These are phyloP conservation scores for Stachybotrys chlorohalonatus DNA, from an alignment of 2,329 filamentous ascomycete genomes.

Conservation along the genomic window DNA sequence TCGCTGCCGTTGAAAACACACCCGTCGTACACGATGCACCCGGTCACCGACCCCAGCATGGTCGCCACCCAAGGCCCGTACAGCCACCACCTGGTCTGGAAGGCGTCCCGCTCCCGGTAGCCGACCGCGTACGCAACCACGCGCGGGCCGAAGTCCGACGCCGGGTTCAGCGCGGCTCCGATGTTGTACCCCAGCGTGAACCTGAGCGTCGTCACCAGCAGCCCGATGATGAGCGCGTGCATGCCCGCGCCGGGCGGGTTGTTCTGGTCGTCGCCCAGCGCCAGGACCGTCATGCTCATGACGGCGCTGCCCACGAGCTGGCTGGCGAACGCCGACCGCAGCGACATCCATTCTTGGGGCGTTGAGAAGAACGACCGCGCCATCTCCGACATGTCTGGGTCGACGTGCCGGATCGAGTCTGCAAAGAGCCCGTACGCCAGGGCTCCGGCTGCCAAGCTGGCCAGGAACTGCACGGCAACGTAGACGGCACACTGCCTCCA, in stretches of 20 bases:
- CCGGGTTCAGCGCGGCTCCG: slow-evolving; percentile 26
- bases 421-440: slow-evolving; percentile 20
- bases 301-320: slow-evolving; percentile 24
- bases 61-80: slow-evolving; percentile 19
- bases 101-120: slow-evolving; percentile 16
- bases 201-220: slow-evolving; percentile 24
- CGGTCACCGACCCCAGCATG: slow-evolving; percentile 16
- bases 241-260: slow-evolving; percentile 26
- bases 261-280: slow-evolving; percentile 26
- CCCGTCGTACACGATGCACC: slow-evolving; percentile 19
- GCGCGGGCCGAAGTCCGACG: slow-evolving; percentile 25
- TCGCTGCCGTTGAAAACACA: slow-evolving; percentile 14
- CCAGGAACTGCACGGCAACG: slow-evolving; percentile 19
- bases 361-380: slow-evolving; percentile 24
- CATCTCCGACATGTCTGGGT: slow-evolving; percentile 17
- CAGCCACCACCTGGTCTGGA: slow-evolving; percentile 20
- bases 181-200: slow-evolving; percentile 27
- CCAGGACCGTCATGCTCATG: slow-evolving; percentile 26
- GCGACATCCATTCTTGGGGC: slow-evolving; percentile 12
- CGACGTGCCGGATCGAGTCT: slow-evolving; percentile 19
- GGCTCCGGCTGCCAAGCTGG: slow-evolving; percentile 17
- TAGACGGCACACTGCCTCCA: slow-evolving; percentile 22
- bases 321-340: slow-evolving; percentile 21
- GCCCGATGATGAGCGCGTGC: slow-evolving; percentile 24
- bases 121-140: slow-evolving; percentile 21